Base-by-base conservation (phyloP, 805 yeast species). In the Suhomyces kilbournensis region DNA sequence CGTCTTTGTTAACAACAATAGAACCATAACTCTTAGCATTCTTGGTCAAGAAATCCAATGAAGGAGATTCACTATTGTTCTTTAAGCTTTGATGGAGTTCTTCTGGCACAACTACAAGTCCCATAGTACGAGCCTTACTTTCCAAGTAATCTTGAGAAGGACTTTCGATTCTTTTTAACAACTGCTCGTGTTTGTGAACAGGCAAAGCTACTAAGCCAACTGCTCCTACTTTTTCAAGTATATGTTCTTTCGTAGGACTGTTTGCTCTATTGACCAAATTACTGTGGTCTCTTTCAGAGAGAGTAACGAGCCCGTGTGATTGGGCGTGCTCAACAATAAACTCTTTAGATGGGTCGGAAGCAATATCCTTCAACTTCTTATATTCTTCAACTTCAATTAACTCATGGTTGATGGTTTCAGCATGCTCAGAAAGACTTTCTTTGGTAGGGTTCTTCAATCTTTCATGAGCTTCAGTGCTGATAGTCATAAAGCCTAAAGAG, bases 61-160 rank as follows among this genome's bases (percentile, higher is more conserved):
- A 26, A 14, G 61, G 60, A 15, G 50, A 26, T 14, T 61, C 55
- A 6, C 62, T 53, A 6, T 42, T 54, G 14, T 46, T 55, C 28
- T 59, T 46, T 44, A 75, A 51, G 2, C 53, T 56, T 3, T 62
- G 60, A 47, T 63, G 69, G 7, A 50, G 55, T 8, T 50, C 50
- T 17, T 23, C 30, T 7, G 60, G 42, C 8, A 59, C 34, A 8
- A 57, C 46, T 14, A 26, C 45, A n/a, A 50, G 30, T 3, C 47
- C 50, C 9, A 46, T 14, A 4, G 17, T 48, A 5, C 22, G 30
- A 2, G 58, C 49, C 42, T 57, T 57, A 8, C 47, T 52, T 10
- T 19, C 23, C 49, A 59, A 47, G 35, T 56, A 55, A 39, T 54
- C 56, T 23, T 25, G 34, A 9, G 56, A 30, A 3, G 61, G 61